These are phyloP conservation scores for Monosporozyma siamensis DNA, from an alignment of 805 yeast species.

Conservation along the genomic window DNA sequence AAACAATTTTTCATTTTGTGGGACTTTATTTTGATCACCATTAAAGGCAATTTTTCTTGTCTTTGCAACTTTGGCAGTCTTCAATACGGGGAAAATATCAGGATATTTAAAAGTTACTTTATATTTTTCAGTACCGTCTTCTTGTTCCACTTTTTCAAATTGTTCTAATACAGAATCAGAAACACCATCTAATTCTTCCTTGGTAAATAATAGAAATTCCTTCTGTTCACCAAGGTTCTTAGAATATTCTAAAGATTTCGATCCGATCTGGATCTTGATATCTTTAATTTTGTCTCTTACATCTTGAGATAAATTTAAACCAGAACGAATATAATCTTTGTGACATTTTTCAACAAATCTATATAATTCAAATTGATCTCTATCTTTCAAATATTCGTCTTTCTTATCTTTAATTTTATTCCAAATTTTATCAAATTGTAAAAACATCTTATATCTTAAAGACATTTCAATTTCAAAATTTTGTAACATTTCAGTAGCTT, in stretches of 20 bases:
- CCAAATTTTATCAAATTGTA: slow-evolving; percentile 46
- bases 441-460: slow-evolving; percentile 57
- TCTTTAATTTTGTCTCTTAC: slow-evolving; percentile 47
- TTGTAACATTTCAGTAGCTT: slow-evolving; percentile 50
- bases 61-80: slow-evolving; percentile 52
- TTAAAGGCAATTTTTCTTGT: slow-evolving; percentile 59
- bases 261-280: slow-evolving; percentile 51
- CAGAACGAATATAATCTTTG: slow-evolving; percentile 53
- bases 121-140: slow-evolving; percentile 35
- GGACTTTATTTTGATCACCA: slow-evolving; percentile 60
- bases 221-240: slow-evolving; percentile 66
- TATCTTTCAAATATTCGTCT: slow-evolving; percentile 6
- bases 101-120: slow-evolving; percentile 79
- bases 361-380: slow-evolving; percentile 42
- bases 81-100: slow-evolving; percentile 67
- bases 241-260: slow-evolving; percentile 45
- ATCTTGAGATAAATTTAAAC: slow-evolving; percentile 51
- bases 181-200: slow-evolving; percentile 62
- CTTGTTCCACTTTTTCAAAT: slow-evolving; percentile 37
- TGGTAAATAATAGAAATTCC: slow-evolving; percentile 49
- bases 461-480: slow-evolving; percentile 55
- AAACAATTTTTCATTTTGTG: slow-evolving; percentile 54
- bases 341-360: slow-evolving; percentile 50
- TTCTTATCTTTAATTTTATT: slow-evolving; percentile 28
- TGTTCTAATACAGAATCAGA: slow-evolving; percentile 54